These are phyloP conservation scores for Petunia axillaris DNA, from an alignment of 257 asterid genomes.

Conservation along the genomic window DNA sequence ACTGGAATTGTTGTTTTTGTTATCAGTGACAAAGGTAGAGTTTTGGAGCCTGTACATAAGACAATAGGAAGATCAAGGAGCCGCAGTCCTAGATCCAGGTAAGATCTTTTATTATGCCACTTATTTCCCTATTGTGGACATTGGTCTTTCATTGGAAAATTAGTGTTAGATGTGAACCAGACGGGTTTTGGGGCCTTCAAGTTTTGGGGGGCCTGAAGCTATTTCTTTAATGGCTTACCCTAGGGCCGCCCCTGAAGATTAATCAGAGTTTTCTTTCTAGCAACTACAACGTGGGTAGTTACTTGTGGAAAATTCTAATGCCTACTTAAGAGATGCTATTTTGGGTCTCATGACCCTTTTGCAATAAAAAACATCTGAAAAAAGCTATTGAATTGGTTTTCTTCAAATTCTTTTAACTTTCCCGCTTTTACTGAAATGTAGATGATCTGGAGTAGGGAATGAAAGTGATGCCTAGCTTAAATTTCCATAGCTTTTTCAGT, in stretches of 20 bases:
- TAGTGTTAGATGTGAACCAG: neutral
- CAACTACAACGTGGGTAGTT: neutral
- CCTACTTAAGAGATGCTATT: conserved; percentile 2
- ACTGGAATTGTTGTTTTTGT: conserved; percentile 6
- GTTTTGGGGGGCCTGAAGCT: too few relatives aligned
- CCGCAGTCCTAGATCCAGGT: conserved; percentile 96
- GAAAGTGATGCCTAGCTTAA: neutral
- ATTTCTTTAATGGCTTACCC: too few relatives aligned
- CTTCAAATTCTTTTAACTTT: neutral
- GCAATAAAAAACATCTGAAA: neutral
- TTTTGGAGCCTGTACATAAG: conserved; percentile 70
- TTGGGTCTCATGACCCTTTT: neutral
- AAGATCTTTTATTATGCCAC: conserved; percentile 9
- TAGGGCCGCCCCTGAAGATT: neutral
- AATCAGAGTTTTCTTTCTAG: neutral
- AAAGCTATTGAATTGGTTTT: conserved; percentile 1
- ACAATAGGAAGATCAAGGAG: conserved; percentile 77
- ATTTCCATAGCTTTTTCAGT: neutral
- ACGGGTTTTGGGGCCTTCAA: too few relatives aligned
- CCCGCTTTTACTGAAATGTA: neutral
- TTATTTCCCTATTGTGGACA: neutral
- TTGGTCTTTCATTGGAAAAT: neutral
- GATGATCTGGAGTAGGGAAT: neutral
- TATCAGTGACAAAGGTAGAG: conserved; percentile 77
- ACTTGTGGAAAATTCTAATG: neutral